Evolutionary conservation across 2,329 filamentous ascomycete genomes (phyloP), one percentile per base, ranked within the genome.

Genomic region (Colletotrichum zoysiae): DNA sequence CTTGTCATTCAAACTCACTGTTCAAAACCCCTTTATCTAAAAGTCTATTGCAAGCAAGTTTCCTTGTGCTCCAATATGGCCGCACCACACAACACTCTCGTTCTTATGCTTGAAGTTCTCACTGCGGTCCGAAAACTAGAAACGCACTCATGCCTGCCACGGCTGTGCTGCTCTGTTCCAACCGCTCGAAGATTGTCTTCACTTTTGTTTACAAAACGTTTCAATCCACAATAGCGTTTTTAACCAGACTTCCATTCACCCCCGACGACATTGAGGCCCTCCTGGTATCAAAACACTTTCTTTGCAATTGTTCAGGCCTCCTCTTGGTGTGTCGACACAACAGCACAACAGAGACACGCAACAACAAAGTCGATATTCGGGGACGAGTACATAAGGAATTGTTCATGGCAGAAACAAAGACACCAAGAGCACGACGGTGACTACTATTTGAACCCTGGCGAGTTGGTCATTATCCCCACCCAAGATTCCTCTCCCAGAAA

Each of bases 361-460:
- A 6, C n/a, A n/a, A 2, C 5, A 26, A 40, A 16, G 20, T 42
- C n/a, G n/a, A 42, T 35, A 5, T 3, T 1, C 4, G 12, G 14
- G 33, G 20, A 14, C 35, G n/a, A 59, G 35, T 9, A 16, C 44
- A 69, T 35, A 69, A 65, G 26, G n/a, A 6, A 65, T 65, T 69
- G 60, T 65, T 69, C 53, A 23, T 23, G 11, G 9, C 4, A 7
- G 20, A 5, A 14, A 30, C 51, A 65, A 46, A 44, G 48, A 33
- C 33, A 23, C 12, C 20, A 6, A 53, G 6, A 9, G 20, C 4
- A 12, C 5, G 20, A 16, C 4, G 20, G 33, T 20, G 4, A 38
- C 20, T 65, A 69, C 33, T 58, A 42, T 42, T 53, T 16, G 26
- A 14, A 50, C 33, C 38, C 20, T 18, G 16, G 2, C 42, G 4